Percentiles rank a stretch among this genome's conserved stretches.
Evolutionary conservation across 2,329 filamentous ascomycete species (phyloP).

Genomic region (Periglandula ipomoeae): DNA sequence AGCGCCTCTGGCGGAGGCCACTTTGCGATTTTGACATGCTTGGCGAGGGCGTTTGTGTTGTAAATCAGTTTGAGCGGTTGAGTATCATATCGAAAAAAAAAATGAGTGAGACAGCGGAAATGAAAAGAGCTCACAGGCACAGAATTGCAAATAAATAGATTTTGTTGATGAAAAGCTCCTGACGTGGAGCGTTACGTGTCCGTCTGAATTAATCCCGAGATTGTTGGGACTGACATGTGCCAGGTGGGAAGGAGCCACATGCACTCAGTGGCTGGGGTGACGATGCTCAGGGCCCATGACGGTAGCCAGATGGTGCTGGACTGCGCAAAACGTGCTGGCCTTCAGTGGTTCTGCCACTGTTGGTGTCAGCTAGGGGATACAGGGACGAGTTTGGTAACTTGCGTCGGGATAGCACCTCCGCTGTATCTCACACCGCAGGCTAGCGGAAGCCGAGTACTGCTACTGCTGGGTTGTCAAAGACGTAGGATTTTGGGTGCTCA

Average conservation of each 20-base stretch:
- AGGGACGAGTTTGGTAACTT: too few relatives aligned
- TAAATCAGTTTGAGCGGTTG: not conserved
- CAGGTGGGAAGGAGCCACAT: not conserved
- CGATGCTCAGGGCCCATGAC: too few relatives aligned
- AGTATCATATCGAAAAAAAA: not conserved
- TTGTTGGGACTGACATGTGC: constrained; percentile 8
- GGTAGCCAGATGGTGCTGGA: too few relatives aligned
- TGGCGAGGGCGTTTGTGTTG: not conserved
- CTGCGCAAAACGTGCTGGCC: too few relatives aligned
- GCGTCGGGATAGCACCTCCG: too few relatives aligned
- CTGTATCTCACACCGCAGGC: too few relatives aligned
- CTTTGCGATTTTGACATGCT: not conserved
- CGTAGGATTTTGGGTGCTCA: too few relatives aligned
- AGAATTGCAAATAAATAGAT: not conserved
- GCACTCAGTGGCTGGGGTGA: too few relatives aligned
- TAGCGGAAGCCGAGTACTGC: too few relatives aligned
- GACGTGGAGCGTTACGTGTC: not conserved
- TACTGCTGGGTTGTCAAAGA: too few relatives aligned
- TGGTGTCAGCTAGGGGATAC: too few relatives aligned
- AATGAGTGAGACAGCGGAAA: not conserved
- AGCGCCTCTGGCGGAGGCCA: constrained; percentile 1
- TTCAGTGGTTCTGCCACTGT: too few relatives aligned
- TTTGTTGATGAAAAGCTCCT: not conserved
- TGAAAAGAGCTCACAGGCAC: not conserved
- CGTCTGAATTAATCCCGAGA: constrained; percentile 1